Evolutionary conservation across 345 rosid species (phyloP).

Genomic region (Pugionium cornutum): DNA sequence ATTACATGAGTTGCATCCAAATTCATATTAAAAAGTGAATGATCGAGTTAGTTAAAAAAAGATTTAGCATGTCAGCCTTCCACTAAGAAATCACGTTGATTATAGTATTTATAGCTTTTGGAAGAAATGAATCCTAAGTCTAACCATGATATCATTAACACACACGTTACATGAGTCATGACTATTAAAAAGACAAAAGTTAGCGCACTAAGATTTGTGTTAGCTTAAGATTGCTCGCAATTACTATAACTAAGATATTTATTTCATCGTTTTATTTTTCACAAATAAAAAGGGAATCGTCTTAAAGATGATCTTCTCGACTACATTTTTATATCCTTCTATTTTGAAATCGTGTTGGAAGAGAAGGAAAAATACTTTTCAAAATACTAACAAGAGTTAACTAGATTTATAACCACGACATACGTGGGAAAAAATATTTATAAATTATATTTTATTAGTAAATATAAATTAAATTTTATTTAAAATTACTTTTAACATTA

Average conservation of each 20-base stretch:
- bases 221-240: no score
- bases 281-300: no score
- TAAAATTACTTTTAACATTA: no score
- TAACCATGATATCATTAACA: not conserved
- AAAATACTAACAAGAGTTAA: no score
- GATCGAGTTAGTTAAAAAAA: constrained; percentile 16
- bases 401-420: no score
- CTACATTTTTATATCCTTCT: no score
- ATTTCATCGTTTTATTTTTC: no score
- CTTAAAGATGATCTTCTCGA: no score
- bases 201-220: no score
- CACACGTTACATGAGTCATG: not conserved
- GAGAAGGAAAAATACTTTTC: not conserved
- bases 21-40: not conserved
- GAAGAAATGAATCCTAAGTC: constrained; percentile 11
- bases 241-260: not conserved
- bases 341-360: constrained; percentile 19
- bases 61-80: not conserved
- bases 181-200: not conserved
- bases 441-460: no score
- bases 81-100: constrained; percentile 7
- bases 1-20: constrained; percentile 2
- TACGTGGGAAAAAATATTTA: no score
- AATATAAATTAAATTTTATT: no score
- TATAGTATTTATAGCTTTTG: not conserved